Evolutionary conservation across 2,329 filamentous ascomycete species (phyloP), one percentile per base, ranked within the genome.

Genomic region (Berkeleyomyces rouxiae): DNA sequence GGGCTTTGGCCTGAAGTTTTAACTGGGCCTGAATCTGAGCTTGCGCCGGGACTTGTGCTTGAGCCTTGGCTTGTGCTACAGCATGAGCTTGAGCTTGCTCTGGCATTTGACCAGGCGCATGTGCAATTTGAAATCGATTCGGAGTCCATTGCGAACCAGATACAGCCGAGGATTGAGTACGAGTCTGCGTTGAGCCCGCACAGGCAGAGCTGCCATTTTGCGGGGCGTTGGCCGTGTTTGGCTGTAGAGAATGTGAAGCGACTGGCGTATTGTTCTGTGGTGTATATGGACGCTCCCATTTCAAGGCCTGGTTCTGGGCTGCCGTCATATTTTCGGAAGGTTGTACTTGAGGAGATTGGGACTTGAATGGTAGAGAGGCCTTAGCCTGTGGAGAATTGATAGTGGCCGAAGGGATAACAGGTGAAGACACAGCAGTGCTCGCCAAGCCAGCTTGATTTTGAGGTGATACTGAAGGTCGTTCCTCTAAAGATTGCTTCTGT

Each of bases 311-410:
- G 6, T 36, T 49, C 40, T 63, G 61, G 11, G 49, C 13, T 31
- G 47, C 51, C n/a, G 62, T 39, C 31, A n/a, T 40, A 36, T 2
- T 16, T 13, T 49, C n/a, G n/a, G 47, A 31, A 39, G 47, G 5
- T 3, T n/a, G 36, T 46, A 47, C 39, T 33, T 42, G 44, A 7
- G 49, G 39, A 58, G 62, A 40, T 10, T 61, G 62, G 10, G 62
- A 23, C n/a, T 55, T 43, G 69, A 65, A 67, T 70, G 62, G 39
- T 13, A 46, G 39, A 36, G 31, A 13, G 7, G 42, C 42, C 33
- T 44, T 4, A 9, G 13, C 40, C 58, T 59, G 58, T 3, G 43
- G 5, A 23, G 23, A 23, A 23, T 23, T 23, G 23, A 4, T 36
- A 31, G 31, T 23, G 49, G 1, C n/a, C 36, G 11, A 23, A 23